Base-by-base conservation (phyloP, 441 rosid species). In the Bocquillonia castaneifolia region DNA sequence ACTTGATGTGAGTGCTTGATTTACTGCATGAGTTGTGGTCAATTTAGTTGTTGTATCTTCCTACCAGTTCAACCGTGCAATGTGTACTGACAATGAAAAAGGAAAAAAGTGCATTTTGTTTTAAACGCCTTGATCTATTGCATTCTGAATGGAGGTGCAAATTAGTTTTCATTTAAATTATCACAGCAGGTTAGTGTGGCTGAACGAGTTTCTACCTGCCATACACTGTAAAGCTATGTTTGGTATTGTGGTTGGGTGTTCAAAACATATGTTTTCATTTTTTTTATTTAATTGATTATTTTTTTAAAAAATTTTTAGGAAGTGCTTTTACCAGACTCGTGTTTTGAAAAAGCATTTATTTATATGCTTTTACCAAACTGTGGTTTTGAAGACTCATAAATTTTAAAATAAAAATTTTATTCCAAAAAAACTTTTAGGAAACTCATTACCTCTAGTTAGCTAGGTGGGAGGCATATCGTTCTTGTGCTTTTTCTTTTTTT, bases 1-100 rank as follows among this genome's bases (percentile, higher is more conserved):
- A 61, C 89, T 94, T 79, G 82, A 84, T 73, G 99, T 90, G 76
- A 82, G 90, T 65, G 47, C 52, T 65, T 57, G 0, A 51, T 63
- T 36, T 40, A 17, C 6, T 60, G 66, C 53, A 2, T 1, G 23
- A 22, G 32, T 57, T 66, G 28, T 45, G 44, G 25, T 54, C 45
- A 36, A 28, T 25, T 48, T n/a, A 34, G 1, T 29, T 51, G n/a
- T 10, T 14, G 28, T 22, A 10, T 39, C 32, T 10, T 54, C 23
- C 10, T 60, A 29, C 15, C 6, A 6, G 40, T 57, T 57, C 17
- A 34, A 2, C 22, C 22, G 17, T 22, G 31, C 45, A 54, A 45
- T 69, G 28, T 57, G 22, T 52, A n/a, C n/a, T 26, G 25, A n/a
- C 45, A 32, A 47, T 4, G 9, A 22, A 22, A 36, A 18, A 3